Conservation (phyloP, 805 yeast species). For the Schwanniomyces pseudopolymorphus region DNA sequence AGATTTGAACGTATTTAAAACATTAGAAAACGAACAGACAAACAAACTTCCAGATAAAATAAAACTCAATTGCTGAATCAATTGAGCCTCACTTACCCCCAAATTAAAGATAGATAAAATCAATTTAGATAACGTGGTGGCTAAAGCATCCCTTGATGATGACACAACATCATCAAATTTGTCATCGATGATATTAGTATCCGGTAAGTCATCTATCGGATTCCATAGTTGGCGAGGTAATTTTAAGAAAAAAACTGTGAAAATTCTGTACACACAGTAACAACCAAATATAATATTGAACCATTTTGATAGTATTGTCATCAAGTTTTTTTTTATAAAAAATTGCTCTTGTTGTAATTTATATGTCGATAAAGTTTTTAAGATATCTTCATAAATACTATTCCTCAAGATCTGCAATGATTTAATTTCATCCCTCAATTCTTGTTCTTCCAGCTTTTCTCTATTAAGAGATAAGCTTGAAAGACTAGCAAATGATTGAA, state of each 20-base stretch:
- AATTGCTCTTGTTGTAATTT: conserved; percentile 10
- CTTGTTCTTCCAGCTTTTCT: conserved; percentile 25
- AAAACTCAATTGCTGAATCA: conserved; percentile 48
- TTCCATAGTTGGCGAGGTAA: conserved; percentile 31
- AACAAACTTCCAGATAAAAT: conserved; percentile 59
- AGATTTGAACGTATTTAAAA: conserved; percentile 58
- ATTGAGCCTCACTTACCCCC: conserved; percentile 36
- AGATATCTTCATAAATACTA: conserved; percentile 30
- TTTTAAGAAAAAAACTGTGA: conserved; percentile 41
- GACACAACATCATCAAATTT: conserved; percentile 8
- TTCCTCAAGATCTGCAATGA: conserved; percentile 32
- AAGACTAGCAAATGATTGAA: conserved; percentile 42
- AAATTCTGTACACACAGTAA: conserved; percentile 51
- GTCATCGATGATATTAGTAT: neutral
- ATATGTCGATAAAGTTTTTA: conserved; percentile 16
- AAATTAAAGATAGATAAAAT: conserved; percentile 24
- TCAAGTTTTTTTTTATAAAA: neutral
- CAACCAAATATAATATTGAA: conserved; percentile 34
- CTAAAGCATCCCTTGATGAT: conserved; percentile 44
- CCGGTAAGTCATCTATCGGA: neutral
- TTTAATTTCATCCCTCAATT: conserved; percentile 39
- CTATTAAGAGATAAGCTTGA: conserved; percentile 11
- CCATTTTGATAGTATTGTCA: conserved; percentile 1
- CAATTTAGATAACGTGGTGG: conserved; percentile 47
- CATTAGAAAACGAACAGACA: conserved; percentile 64